phyloP scores from a whole-genome alignment of 495 filamentous ascomycete genomes.

The Trichoderma asperelloides region DNA sequence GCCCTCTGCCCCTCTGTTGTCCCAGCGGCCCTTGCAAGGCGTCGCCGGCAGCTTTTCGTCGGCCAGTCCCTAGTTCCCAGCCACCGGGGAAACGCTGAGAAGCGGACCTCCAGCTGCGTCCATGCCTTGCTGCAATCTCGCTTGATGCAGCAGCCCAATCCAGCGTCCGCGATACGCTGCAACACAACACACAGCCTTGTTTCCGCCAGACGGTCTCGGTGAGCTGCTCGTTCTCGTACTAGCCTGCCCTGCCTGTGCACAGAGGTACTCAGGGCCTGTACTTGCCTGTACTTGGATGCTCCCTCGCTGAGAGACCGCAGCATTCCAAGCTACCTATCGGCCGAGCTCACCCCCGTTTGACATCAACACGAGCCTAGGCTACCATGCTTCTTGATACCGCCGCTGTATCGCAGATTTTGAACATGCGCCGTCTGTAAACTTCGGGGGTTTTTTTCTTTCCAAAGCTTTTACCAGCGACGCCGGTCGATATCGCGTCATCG shows the following conservation, averaged over 20 bases:
- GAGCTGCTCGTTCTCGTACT: no score
- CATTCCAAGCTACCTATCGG: background rate
- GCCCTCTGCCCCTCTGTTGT: background rate
- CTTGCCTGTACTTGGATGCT: no score
- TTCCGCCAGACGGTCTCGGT: no score
- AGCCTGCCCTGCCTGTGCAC: no score
- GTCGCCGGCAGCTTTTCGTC: background rate
- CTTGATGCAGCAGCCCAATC: slow-evolving; percentile 8
- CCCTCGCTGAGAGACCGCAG: background rate
- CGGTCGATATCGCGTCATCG: background rate
- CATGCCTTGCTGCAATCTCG: slow-evolving; percentile 8
- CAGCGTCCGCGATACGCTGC: background rate
- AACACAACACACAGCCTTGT: background rate
- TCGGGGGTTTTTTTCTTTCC: background rate
- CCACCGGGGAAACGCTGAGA: background rate
- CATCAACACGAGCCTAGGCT: slow-evolving; percentile 4
- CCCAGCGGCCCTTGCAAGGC: background rate
- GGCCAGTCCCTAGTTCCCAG: background rate
- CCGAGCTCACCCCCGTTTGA: background rate
- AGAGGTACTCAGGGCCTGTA: no score
- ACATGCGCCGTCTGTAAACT: background rate
- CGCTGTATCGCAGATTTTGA: background rate
- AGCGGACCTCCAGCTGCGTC: slow-evolving; percentile 7
- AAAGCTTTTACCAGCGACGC: background rate
- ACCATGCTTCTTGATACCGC: background rate